phyloP scores from a whole-genome alignment of 1,284 basidiomycete species.

The Ceratobasidium papillatum region DNA sequence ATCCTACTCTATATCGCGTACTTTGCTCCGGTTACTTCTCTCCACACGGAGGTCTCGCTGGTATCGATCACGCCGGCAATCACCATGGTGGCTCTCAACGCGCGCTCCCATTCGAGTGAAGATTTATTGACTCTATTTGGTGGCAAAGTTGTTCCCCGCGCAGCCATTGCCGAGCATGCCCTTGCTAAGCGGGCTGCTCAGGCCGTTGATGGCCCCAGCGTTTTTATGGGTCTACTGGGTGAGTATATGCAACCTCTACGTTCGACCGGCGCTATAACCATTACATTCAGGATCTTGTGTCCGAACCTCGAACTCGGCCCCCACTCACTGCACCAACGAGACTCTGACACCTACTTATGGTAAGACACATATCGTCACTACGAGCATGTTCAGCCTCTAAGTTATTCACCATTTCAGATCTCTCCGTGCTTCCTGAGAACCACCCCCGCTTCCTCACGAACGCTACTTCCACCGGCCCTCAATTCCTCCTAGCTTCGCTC shows the following conservation, averaged over 20 bases:
- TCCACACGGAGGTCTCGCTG: slow-evolving; percentile 69
- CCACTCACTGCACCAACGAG: slow-evolving; percentile 64
- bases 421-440: slow-evolving; percentile 65
- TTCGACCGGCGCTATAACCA: slow-evolving; percentile 28
- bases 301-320: slow-evolving; percentile 59
- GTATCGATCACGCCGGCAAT: slow-evolving; percentile 69
- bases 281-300: slow-evolving; percentile 68
- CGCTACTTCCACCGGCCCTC: slow-evolving; percentile 68
- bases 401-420: slow-evolving; percentile 57
- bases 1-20: slow-evolving; percentile 72
- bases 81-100: slow-evolving; percentile 44
- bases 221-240: slow-evolving; percentile 74
- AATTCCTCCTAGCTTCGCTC: slow-evolving; percentile 70
- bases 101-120: slow-evolving; percentile 53
- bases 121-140: slow-evolving; percentile 40
- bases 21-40: slow-evolving; percentile 67
- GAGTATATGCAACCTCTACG: slow-evolving; percentile 43
- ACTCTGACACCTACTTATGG: slow-evolving; percentile 70
- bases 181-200: slow-evolving; percentile 29
- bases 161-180: slow-evolving; percentile 31
- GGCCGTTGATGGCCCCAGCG: slow-evolving; percentile 71
- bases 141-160: slow-evolving; percentile 28
- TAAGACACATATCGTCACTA: slow-evolving; percentile 49
- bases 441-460: slow-evolving; percentile 67
- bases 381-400: not conserved